Evolutionary conservation across 169 alveolate genomes (phyloP).

Genomic region (Miamiensis avidus): DNA sequence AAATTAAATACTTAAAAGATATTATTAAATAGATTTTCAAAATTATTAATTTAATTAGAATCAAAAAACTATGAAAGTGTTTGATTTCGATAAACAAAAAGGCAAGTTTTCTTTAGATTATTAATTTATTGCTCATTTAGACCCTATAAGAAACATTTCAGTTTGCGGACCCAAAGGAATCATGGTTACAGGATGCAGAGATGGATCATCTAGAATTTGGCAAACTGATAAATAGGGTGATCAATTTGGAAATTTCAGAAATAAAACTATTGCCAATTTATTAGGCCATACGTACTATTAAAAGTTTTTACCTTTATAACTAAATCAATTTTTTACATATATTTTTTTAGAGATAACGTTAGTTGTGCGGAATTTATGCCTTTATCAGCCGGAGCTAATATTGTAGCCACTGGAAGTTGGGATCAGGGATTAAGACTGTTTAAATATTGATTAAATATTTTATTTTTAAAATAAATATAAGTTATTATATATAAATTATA

Average conservation of each 20-base stretch:
- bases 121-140: slow-evolving; percentile 33
- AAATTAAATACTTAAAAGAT: not conserved
- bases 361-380: not conserved
- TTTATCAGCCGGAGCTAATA: not conserved
- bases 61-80: slow-evolving; percentile 18
- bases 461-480: too few relatives aligned
- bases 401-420: not conserved
- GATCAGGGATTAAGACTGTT: not conserved
- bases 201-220: not conserved
- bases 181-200: not conserved
- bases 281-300: not conserved
- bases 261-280: not conserved
- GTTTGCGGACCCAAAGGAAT: not conserved
- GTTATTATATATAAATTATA: too few relatives aligned
- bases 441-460: not conserved
- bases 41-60: not conserved
- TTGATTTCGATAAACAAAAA: slow-evolving; percentile 25
- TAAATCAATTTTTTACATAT: too few relatives aligned
- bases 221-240: not conserved
- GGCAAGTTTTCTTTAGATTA: slow-evolving; percentile 5
- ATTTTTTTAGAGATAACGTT: not conserved
- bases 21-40: not conserved
- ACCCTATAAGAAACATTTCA: slow-evolving; percentile 6
- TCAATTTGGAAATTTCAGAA: not conserved
- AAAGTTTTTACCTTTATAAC: too few relatives aligned